Evolutionary conservation across 306 rosid species (phyloP).

Genomic region (Prunus fruticosa): DNA sequence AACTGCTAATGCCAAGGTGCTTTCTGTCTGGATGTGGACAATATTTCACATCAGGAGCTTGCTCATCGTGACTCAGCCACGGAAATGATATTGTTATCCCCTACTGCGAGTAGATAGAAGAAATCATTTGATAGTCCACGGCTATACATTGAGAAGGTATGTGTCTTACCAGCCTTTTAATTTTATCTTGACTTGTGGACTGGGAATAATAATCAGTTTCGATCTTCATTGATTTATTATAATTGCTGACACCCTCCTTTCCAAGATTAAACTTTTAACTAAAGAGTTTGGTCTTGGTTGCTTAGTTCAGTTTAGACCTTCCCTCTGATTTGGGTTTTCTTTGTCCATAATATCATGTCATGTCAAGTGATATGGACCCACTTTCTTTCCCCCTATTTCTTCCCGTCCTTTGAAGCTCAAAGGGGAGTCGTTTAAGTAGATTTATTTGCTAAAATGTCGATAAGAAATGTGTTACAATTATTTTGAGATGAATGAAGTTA

Average conservation of each 20-base stretch:
- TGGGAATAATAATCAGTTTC: background rate
- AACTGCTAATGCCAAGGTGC: conserved; percentile 37
- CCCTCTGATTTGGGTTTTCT: background rate
- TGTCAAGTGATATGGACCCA: background rate
- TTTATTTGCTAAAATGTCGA: background rate
- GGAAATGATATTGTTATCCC: conserved; percentile 41
- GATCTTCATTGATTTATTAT: background rate
- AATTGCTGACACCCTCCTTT: background rate
- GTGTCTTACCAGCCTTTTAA: background rate
- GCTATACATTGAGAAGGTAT: conserved; percentile 72
- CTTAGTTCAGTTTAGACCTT: background rate
- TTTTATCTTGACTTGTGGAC: background rate
- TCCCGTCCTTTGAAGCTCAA: background rate
- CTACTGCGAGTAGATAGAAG: conserved; percentile 28
- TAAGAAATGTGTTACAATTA: no score
- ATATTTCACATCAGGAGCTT: conserved; percentile 32
- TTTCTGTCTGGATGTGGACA: conserved; percentile 26
- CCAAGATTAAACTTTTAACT: background rate
- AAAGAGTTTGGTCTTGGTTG: background rate
- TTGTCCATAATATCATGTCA: background rate
- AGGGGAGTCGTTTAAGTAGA: background rate
- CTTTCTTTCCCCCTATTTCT: background rate
- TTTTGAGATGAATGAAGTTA: no score
- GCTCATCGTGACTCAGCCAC: conserved; percentile 34
- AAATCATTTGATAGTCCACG: conserved; percentile 51